A percentile compares a stretch with the other conserved stretches of the same genome.
phyloP scores from a whole-genome alignment of 2,329 filamentous ascomycete genomes.

The Graphilbum ipis-grandicollis region DNA sequence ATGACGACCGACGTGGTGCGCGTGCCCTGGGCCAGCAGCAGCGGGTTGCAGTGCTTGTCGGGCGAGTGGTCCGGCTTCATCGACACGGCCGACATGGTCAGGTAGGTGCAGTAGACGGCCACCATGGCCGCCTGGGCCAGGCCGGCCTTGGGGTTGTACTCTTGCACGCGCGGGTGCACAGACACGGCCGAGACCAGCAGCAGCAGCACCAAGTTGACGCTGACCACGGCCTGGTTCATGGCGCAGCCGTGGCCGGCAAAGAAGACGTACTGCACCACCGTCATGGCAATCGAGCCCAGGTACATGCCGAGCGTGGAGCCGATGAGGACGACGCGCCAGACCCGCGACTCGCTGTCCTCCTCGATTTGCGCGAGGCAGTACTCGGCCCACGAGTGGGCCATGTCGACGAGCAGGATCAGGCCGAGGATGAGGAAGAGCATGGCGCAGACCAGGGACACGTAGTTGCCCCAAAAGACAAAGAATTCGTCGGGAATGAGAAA shows the following conservation, averaged over 20 bases:
- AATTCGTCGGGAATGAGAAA: slow-evolving; percentile 93
- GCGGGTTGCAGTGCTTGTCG: slow-evolving; percentile 80
- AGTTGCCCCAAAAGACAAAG: slow-evolving; percentile 93
- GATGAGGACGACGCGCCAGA: slow-evolving; percentile 78
- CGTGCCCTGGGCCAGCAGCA: slow-evolving; percentile 70
- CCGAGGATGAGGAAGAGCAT: slow-evolving; percentile 90
- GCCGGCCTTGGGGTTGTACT: slow-evolving; percentile 81
- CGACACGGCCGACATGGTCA: slow-evolving; percentile 93
- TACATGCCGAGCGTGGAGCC: slow-evolving; percentile 93
- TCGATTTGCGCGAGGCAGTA: slow-evolving; percentile 92
- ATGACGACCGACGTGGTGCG: slow-evolving; percentile 81
- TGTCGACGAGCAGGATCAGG: slow-evolving; percentile 78
- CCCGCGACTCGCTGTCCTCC: slow-evolving; percentile 60
- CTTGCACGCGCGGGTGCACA: slow-evolving; percentile 78
- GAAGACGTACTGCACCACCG: slow-evolving; percentile 91
- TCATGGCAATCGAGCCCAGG: slow-evolving; percentile 77
- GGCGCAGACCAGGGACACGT: slow-evolving; percentile 71
- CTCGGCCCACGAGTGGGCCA: slow-evolving; percentile 94
- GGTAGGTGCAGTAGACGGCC: slow-evolving; percentile 92
- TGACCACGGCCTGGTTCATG: slow-evolving; percentile 95
- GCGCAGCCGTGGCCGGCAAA: slow-evolving; percentile 68
- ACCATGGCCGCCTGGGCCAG: slow-evolving; percentile 97
- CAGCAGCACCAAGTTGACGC: slow-evolving; percentile 77
- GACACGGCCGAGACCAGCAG: slow-evolving; percentile 67
- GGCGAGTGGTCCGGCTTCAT: slow-evolving; percentile 96